These are phyloP conservation scores for Solanum arcanum DNA, from an alignment of 257 asterid species.

Conservation along the genomic window DNA sequence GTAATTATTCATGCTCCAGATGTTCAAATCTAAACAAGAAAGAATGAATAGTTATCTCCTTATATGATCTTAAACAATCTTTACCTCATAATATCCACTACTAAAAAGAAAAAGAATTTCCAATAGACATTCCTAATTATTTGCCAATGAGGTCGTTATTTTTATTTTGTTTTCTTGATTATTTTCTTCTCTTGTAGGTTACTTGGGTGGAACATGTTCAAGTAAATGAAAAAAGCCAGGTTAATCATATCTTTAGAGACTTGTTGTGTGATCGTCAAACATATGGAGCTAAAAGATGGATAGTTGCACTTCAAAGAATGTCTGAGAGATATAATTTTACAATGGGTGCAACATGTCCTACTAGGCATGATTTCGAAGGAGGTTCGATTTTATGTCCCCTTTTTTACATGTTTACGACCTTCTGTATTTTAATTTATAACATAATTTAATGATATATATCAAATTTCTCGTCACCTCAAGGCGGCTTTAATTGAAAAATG, in stretches of 20 bases:
- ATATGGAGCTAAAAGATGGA: conserved; percentile 71
- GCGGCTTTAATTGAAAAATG: neutral
- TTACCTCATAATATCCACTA: neutral
- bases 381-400: conserved; percentile 12
- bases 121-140: neutral
- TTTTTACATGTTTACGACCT: neutral
- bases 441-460: neutral
- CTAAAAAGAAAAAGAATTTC: neutral
- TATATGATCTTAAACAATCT: neutral
- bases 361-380: conserved; percentile 32
- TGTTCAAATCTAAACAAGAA: neutral
- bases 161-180: neutral
- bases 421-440: neutral
- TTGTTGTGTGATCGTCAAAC: conserved; percentile 38
- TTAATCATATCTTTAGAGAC: conserved; percentile 49
- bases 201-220: conserved; percentile 83
- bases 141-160: neutral
- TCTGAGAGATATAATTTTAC: conserved; percentile 47
- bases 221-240: conserved; percentile 47
- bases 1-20: neutral
- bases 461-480: neutral
- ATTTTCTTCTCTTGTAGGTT: conserved; percentile 20
- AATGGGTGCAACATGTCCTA: conserved; percentile 12
- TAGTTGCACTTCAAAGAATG: conserved; percentile 46
- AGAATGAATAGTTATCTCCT: neutral